Evolutionary conservation across 1,284 basidiomycete genomes (phyloP).

Genomic region (Ustilago shanxiensis): DNA sequence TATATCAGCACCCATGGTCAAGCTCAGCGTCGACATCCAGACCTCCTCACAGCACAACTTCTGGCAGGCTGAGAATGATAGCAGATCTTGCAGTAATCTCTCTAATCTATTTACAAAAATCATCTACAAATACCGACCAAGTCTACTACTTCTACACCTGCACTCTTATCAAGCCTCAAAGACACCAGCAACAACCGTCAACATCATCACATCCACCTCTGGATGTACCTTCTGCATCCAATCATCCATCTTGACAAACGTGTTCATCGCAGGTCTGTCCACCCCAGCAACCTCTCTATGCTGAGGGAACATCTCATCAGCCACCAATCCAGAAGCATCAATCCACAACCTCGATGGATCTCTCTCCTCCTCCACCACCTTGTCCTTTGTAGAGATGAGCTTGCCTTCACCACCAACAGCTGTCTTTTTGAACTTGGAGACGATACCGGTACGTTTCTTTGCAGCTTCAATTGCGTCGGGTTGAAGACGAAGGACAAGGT

Average conservation of each 20-base stretch:
- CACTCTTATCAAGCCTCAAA: slow-evolving; percentile 37
- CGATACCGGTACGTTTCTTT: slow-evolving; percentile 12
- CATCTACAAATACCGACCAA: too few relatives aligned
- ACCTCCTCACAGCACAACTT: too few relatives aligned
- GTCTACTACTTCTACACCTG: too few relatives aligned
- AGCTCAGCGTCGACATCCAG: not conserved
- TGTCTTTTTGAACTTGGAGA: slow-evolving; percentile 23
- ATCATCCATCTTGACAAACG: slow-evolving; percentile 58
- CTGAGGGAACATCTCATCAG: slow-evolving; percentile 63
- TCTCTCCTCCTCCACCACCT: slow-evolving; percentile 1
- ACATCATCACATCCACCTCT: slow-evolving; percentile 68
- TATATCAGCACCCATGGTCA: not conserved
- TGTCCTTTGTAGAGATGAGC: slow-evolving; percentile 20
- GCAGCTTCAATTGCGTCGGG: slow-evolving; percentile 23
- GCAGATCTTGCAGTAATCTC: too few relatives aligned
- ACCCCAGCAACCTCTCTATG: slow-evolving; percentile 31
- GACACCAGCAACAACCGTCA: slow-evolving; percentile 63
- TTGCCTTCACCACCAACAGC: slow-evolving; percentile 4
- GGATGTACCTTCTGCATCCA: slow-evolving; percentile 56
- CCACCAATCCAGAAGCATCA: slow-evolving; percentile 55
- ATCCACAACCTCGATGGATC: slow-evolving; percentile 56
- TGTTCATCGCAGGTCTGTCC: slow-evolving; percentile 47
- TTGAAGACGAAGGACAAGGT: slow-evolving; percentile 77
- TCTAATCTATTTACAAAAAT: not conserved
- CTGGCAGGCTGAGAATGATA: too few relatives aligned